A percentile compares a stretch with the other conserved stretches of the same genome.
Conservation (phyloP, 208 protist genomes). For the Herpetomonas muscarum region DNA sequence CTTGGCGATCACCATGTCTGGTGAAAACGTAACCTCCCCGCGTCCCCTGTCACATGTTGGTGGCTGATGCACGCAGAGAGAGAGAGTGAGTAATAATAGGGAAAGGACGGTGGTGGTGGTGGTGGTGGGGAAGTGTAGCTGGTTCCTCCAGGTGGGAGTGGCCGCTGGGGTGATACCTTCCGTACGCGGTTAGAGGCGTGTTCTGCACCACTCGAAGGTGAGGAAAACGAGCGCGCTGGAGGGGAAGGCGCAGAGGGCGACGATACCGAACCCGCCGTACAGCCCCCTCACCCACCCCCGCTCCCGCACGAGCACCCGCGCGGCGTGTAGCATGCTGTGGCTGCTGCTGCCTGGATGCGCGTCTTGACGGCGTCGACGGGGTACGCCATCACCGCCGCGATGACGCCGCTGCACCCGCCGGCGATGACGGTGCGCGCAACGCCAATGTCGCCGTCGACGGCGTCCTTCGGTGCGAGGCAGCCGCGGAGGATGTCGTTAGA, state of each 20-base stretch:
- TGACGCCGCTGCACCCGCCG: slow-evolving; percentile 34
- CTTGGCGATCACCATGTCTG: too few relatives aligned
- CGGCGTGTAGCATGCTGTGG: slow-evolving; percentile 10
- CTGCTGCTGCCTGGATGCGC: slow-evolving; percentile 30
- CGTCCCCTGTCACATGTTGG: too few relatives aligned
- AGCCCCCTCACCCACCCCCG: slow-evolving; percentile 28
- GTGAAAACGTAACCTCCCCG: too few relatives aligned
- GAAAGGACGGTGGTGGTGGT: too few relatives aligned
- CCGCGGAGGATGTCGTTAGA: slow-evolving; percentile 30
- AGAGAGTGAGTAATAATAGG: too few relatives aligned
- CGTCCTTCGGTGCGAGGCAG: slow-evolving; percentile 13
- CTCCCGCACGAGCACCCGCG: slow-evolving; percentile 18
- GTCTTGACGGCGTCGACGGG: slow-evolving; percentile 53
- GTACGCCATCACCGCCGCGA: slow-evolving; percentile 43
- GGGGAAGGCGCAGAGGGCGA: slow-evolving; percentile 34
- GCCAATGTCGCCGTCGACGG: slow-evolving; percentile 16
- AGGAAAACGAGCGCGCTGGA: slow-evolving; percentile 43
- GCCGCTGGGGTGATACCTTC: too few relatives aligned
- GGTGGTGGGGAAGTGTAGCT: too few relatives aligned
- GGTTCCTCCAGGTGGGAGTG: too few relatives aligned
- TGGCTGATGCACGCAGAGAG: too few relatives aligned
- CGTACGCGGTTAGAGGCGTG: too few relatives aligned
- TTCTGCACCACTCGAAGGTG: slow-evolving; percentile 19
- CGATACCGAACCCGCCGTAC: slow-evolving; percentile 38
- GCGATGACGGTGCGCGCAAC: slow-evolving; percentile 21